Evolutionary conservation across 169 alveolate species (phyloP), one percentile per base, ranked within the genome.

Genomic region (Eimeria acervulina): DNA sequence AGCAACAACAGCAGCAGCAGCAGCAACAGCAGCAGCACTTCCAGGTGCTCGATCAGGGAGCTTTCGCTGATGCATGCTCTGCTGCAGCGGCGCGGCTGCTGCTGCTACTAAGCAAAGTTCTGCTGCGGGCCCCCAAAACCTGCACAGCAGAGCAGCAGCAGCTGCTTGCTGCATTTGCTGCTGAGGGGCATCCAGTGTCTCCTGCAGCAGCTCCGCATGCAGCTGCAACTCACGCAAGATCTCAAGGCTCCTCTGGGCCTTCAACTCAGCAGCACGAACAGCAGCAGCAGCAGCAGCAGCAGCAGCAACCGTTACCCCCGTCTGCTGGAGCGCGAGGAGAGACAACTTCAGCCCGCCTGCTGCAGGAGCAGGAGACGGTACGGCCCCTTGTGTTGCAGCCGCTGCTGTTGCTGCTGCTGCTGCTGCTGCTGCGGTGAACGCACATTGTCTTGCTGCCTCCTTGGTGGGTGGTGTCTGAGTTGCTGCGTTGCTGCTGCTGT

Each of bases 251-350:
- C 63, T 38, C 89, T 36, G 4, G 66, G 1, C 26, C 89, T 42
- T 36, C 23, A 36, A 13, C 10, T 12, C 55, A 47, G 55, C 55
- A 47, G 55, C 55, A 47, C 19, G 19, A 47, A 12, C 55, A 47
- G 55, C 55, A 47, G 89, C 89, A 78, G 66, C 89, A 78, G 33
- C 66, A 1, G 89, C 89, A 78, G 63, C 89, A 78, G 63, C 63
- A 78, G 89, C 89, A 78, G 89, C 89, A 40, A 63, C 89, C 89
- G 63, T 40, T 36, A 0, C 66, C 89, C 38, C 89, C 89, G 17
- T 26, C 66, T 31, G 63, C 89, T 36, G 89, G 63, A 19, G 66
- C 28, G 33, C 89, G 89, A 17, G 89, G 89, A 36, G 89, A 78
- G 63, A 44, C 63, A 5, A 78, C 89, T 12, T 78, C 63, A 15